Evolutionary conservation across 2,329 filamentous ascomycete genomes (phyloP), one percentile per base, ranked within the genome.

Genomic region (Onygena corvina): DNA sequence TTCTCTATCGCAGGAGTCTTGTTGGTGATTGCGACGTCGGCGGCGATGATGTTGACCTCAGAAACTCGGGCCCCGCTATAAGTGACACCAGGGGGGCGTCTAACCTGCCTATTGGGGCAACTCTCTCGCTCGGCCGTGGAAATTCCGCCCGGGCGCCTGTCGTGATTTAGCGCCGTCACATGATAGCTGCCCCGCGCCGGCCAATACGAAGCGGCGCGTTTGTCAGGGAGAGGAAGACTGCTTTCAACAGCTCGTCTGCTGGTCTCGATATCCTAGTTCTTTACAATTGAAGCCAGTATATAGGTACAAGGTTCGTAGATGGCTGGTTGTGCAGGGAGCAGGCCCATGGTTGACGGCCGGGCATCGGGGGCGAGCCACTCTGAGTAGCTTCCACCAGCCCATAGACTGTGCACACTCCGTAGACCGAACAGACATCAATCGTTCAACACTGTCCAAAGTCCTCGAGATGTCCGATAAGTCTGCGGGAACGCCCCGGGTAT

Each of bases 401-500:
- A n/a, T n/a, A n/a, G n/a, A n/a, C n/a, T n/a, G n/a, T n/a, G n/a
- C n/a, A n/a, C n/a, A n/a, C n/a, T n/a, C n/a, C n/a, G n/a, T n/a
- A n/a, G n/a, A 4, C 3, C 25, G 11, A 27, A 27, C 16, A 23
- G 12, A n/a, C 3, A 4, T n/a, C n/a, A n/a, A n/a, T n/a, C n/a
- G n/a, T 5, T 25, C 6, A 4, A 23, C 1, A 42, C 38, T 4
- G 4, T 25, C 27, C 23, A 38, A 16, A 2, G n/a, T 27, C 20
- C 23, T 31, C 7, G 14, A 1, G n/a, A 68, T 68, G 65, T 58
- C 64, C 16, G 65, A 66, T 51, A 59, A 62, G 50, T 63, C 68
- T 52, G 63, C 57, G 20, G 27, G 42, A 20, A 66, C 65, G 4
- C 64, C 63, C n/a, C 59, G 64, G 27, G 64, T 68, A 23, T 67